Conservation (phyloP, 805 yeast species). For the Teunomyces panamensis region DNA sequence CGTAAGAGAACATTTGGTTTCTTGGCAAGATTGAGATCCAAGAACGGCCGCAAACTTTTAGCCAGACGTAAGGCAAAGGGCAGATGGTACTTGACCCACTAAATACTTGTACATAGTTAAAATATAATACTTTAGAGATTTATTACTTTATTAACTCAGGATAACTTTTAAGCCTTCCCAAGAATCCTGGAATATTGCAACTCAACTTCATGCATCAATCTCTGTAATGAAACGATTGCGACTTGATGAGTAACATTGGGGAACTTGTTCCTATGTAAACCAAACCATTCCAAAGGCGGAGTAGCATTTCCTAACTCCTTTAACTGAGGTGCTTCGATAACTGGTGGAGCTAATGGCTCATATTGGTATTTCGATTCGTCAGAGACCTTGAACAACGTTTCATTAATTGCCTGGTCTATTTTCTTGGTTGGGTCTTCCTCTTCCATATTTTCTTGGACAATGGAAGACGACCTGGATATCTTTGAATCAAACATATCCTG, state of each 20-base stretch:
- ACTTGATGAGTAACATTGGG: constrained; percentile 86
- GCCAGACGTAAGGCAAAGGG: constrained; percentile 82
- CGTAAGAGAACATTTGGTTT: constrained; percentile 91
- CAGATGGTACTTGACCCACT: constrained; percentile 89
- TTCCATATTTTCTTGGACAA: constrained; percentile 13
- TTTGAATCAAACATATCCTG: constrained; percentile 15
- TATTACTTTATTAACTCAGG: neutral
- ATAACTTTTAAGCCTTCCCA: constrained; percentile 34
- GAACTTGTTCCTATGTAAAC: constrained; percentile 79
- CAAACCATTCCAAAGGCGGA: constrained; percentile 98
- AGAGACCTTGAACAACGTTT: constrained; percentile 37
- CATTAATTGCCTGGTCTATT: constrained; percentile 36
- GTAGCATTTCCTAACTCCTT: constrained; percentile 95
- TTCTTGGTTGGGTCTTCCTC: constrained; percentile 20
- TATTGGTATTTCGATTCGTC: constrained; percentile 48
- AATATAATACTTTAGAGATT: neutral
- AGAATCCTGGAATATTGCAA: constrained; percentile 47
- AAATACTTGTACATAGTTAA: constrained; percentile 13
- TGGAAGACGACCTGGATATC: constrained; percentile 7
- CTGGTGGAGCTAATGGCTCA: constrained; percentile 67
- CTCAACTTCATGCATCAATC: constrained; percentile 68
- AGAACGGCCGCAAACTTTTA: constrained; percentile 74
- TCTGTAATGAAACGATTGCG: constrained; percentile 70
- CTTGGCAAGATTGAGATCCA: constrained; percentile 73
- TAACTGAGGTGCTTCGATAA: constrained; percentile 84